Conservation (phyloP, 1,139 yeast species). For the Geotrichum fermentans region DNA sequence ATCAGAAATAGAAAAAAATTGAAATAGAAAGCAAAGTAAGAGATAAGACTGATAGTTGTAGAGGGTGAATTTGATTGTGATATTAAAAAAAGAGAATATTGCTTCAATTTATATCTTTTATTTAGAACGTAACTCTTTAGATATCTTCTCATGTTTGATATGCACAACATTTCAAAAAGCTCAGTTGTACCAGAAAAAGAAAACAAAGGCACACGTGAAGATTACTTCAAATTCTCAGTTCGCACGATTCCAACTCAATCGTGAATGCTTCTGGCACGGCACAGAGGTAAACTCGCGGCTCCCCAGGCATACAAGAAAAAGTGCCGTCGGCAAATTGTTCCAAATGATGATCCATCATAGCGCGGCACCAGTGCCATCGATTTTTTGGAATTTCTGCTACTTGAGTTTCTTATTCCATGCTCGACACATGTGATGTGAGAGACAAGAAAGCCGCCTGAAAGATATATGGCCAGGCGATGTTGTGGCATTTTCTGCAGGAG, state of each 20-base stretch:
- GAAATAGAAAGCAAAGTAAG: not conserved
- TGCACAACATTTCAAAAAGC: not conserved
- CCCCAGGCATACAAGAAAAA: not conserved
- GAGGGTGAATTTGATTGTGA: too few relatives aligned
- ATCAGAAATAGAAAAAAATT: not conserved
- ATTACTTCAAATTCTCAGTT: not conserved
- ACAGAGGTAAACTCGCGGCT: not conserved
- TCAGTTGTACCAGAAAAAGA: not conserved
- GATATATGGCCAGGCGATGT: too few relatives aligned
- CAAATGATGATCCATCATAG: not conserved
- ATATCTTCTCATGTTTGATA: not conserved
- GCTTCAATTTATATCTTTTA: conserved; percentile 32
- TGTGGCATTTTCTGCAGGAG: too few relatives aligned
- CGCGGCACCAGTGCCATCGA: not conserved
- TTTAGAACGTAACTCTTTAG: conserved; percentile 27
- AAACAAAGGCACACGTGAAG: not conserved
- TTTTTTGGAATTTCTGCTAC: too few relatives aligned
- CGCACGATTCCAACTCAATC: not conserved
- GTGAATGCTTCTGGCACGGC: not conserved
- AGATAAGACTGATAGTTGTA: too few relatives aligned
- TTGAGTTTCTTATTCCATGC: too few relatives aligned
- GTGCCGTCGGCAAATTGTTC: not conserved
- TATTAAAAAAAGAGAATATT: not conserved
- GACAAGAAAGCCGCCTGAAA: too few relatives aligned
- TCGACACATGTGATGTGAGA: too few relatives aligned